Conservation (phyloP, 176 grass and related monocot species). For the Poa annua region DNA sequence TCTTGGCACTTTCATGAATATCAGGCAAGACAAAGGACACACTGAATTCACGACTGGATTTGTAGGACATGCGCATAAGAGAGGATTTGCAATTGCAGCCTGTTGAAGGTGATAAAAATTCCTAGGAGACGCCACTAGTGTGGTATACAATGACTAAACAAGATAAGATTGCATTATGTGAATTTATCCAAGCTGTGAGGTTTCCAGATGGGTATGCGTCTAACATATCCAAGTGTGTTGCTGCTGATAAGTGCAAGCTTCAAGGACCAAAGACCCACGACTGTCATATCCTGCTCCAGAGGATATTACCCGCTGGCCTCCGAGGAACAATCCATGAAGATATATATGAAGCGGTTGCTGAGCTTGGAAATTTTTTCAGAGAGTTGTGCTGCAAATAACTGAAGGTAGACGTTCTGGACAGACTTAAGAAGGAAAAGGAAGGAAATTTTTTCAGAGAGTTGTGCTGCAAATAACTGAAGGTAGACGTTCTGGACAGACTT, state of each 20-base stretch:
- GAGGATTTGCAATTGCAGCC: background rate
- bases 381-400: background rate
- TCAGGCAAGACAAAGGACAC: constrained; percentile 30
- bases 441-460: too few relatives aligned
- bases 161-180: background rate
- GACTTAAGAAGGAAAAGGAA: too few relatives aligned
- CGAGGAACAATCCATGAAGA: background rate
- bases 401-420: constrained; percentile 6
- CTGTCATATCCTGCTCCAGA: background rate
- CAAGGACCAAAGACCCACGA: background rate
- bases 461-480: too few relatives aligned
- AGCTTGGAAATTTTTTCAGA: too few relatives aligned
- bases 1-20: background rate
- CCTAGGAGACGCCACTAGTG: background rate
- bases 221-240: background rate
- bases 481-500: too few relatives aligned
- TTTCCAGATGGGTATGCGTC: background rate
- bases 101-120: background rate
- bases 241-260: background rate
- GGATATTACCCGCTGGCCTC: background rate
- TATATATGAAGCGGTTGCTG: background rate
- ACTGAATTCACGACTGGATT: constrained; percentile 28
- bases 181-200: background rate
- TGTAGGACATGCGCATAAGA: constrained; percentile 27
- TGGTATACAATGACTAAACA: background rate